Evolutionary conservation across 306 rosid genomes (phyloP), one percentile per base, ranked within the genome.

Genomic region (Herpetospermum pedunculosum): DNA sequence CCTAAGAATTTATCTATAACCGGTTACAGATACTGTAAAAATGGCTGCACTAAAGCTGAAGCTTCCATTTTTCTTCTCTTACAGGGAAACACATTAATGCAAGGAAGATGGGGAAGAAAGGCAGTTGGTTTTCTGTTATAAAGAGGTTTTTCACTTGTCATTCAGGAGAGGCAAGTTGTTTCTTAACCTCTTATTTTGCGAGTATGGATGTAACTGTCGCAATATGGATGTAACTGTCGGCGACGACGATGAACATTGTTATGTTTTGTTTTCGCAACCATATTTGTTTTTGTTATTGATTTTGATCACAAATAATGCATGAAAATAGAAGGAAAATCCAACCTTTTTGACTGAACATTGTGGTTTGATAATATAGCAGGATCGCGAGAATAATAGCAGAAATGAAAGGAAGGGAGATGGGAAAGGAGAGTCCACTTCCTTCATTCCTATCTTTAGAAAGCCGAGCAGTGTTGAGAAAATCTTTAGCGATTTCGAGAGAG

Each of bases 401-500:
- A 94, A 91, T 78, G 97, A 88, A 32, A 87, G 88, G 86, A 95
- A 95, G 78, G 89, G 95, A 14, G 12, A 69, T 35, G 92, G 97
- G 43, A 91, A 84, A 78, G 96, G 87, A 80, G 96, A 89, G 79
- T 78, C 87, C 64, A 91, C 81, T 77, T 89, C 96, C 38, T 68
- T 68, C 84, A 91, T 91, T 80, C 98, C 97, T 26, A 83, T 88
- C 77, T 89, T 91, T 76, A 89, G 91, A 80, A 89, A 87, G 84
- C 97, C 99, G 8, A 95, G 99, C 79, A 95, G 97, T 76, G 80
- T 95, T 28, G 99, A 91, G 83, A 95, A 95, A 79, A 95, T 91
- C 73, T 95, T 95, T 57, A 87, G 97, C 29, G 99, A 95, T 76
- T 95, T 88, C 25, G 99, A 95, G 79, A 91, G 96, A 76, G 97